A percentile compares a stretch with the other conserved stretches of the same genome.
These are phyloP conservation scores for Cryptococcus sp. DNA, from an alignment of 1,284 basidiomycete genomes.

Conservation along the genomic window DNA sequence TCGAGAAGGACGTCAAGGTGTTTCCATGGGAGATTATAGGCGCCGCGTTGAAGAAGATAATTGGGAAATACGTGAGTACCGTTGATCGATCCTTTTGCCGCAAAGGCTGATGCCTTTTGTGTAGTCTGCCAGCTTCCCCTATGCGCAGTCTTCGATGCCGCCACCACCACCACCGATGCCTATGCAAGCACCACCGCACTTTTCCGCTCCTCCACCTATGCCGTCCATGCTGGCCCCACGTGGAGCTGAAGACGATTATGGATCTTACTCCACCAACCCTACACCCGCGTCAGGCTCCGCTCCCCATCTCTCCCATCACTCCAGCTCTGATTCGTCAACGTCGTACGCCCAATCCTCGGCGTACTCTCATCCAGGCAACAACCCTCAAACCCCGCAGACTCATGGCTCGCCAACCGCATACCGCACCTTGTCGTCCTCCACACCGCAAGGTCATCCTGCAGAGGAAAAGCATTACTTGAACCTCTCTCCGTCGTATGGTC, in stretches of 20 bases:
- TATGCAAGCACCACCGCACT: slow-evolving; percentile 6
- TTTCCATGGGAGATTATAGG: slow-evolving; percentile 87
- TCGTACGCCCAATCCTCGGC: slow-evolving; percentile 15
- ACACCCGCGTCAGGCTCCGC: slow-evolving; percentile 16
- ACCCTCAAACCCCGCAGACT: slow-evolving; percentile 7
- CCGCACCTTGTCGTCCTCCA: neutral
- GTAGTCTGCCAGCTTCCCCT: slow-evolving; percentile 34
- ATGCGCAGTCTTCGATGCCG: slow-evolving; percentile 12
- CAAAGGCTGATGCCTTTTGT: neutral
- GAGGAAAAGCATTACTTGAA: slow-evolving; percentile 19
- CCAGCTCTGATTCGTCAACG: slow-evolving; percentile 22
- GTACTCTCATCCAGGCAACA: slow-evolving; percentile 4
- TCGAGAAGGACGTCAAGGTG: slow-evolving; percentile 97
- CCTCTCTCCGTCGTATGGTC: slow-evolving; percentile 13
- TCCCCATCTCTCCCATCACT: slow-evolving; percentile 24
- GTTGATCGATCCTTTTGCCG: neutral
- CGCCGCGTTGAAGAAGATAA: slow-evolving; percentile 84
- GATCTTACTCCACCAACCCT: slow-evolving; percentile 4
- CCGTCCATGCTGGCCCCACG: slow-evolving; percentile 17
- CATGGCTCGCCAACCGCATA: slow-evolving; percentile 13
- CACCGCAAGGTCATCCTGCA: slow-evolving; percentile 8
- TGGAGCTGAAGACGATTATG: slow-evolving; percentile 12
- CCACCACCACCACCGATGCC: slow-evolving; percentile 14
- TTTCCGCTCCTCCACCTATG: slow-evolving; percentile 14
- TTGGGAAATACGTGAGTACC: slow-evolving; percentile 85